Conservation (phyloP, 129 eudicot genomes). For the Glebionis coronaria region DNA sequence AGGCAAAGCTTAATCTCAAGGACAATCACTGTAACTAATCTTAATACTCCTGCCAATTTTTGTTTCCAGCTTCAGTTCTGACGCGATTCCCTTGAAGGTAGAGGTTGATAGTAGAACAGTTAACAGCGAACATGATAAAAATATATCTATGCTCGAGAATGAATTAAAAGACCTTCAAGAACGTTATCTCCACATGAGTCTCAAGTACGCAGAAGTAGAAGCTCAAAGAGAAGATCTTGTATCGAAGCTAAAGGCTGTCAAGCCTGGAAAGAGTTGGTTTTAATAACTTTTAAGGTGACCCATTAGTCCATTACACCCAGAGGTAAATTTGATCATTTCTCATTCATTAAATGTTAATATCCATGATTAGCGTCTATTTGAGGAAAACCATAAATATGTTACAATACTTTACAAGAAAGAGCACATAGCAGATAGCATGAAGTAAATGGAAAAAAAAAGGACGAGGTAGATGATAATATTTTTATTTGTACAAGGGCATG, state of each 20-base stretch:
- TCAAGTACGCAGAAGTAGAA: slow-evolving; percentile 74
- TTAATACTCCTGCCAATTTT: slow-evolving; percentile 16
- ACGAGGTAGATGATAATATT: slow-evolving; percentile 11
- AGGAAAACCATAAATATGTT: slow-evolving; percentile 8
- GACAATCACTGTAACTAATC: slow-evolving; percentile 7
- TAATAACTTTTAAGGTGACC: slow-evolving; percentile 20
- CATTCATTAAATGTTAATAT: slow-evolving; percentile 19
- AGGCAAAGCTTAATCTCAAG: slow-evolving; percentile 4
- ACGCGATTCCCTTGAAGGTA: slow-evolving; percentile 7
- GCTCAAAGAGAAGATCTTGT: slow-evolving; percentile 68
- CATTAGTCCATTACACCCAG: not conserved
- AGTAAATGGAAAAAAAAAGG: slow-evolving; percentile 4
- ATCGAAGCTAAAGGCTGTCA: slow-evolving; percentile 50
- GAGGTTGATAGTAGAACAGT: slow-evolving; percentile 13
- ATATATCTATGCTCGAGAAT: slow-evolving; percentile 32
- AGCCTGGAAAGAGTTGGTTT: slow-evolving; percentile 60
- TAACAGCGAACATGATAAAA: slow-evolving; percentile 29
- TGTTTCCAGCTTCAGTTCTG: slow-evolving; percentile 18
- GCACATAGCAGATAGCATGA: slow-evolving; percentile 15
- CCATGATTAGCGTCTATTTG: slow-evolving; percentile 9
- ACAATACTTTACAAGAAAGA: slow-evolving; percentile 12
- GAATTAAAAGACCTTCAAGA: slow-evolving; percentile 67
- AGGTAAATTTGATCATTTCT: slow-evolving; percentile 18
- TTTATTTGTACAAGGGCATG: slow-evolving; percentile 21
- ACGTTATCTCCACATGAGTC: slow-evolving; percentile 67